Conservation (phyloP, 148 eudicot species). For the Camellia granthamiana region DNA sequence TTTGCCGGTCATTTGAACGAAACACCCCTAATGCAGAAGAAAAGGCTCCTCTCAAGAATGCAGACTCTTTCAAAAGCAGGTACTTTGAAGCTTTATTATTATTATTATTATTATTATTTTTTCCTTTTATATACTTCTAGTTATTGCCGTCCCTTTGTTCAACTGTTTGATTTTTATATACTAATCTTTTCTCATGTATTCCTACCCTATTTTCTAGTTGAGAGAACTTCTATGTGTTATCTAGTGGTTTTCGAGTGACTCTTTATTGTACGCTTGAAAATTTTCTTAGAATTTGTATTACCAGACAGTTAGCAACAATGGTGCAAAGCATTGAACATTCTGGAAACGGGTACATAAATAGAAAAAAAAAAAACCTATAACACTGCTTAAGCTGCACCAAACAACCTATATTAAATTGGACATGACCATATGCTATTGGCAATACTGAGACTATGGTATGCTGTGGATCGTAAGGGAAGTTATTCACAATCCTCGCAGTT, state of each 20-base stretch:
- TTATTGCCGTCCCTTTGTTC: too few species aligned
- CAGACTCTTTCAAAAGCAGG: constrained; percentile 48
- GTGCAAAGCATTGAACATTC: not conserved
- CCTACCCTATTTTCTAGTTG: not conserved
- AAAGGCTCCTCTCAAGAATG: constrained; percentile 30
- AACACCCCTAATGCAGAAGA: constrained; percentile 32
- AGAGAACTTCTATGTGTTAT: not conserved
- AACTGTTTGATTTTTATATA: not conserved
- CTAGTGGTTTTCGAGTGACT: not conserved
- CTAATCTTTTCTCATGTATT: not conserved
- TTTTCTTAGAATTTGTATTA: not conserved
- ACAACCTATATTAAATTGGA: too few species aligned
- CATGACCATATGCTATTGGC: too few species aligned
- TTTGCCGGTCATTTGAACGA: constrained; percentile 40
- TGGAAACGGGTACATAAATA: too few species aligned
- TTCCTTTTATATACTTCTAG: too few species aligned
- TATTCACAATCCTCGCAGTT: not conserved
- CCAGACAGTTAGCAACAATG: not conserved
- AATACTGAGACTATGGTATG: not conserved
- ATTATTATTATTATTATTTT: too few species aligned
- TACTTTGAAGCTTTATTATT: constrained; percentile 9
- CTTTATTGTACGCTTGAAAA: not conserved
- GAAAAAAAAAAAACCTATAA: too few species aligned
- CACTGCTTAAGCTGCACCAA: too few species aligned
- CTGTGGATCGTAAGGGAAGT: not conserved